Evolutionary conservation across 2,329 filamentous ascomycete species (phyloP).

Genomic region (Fusarium scirpi): DNA sequence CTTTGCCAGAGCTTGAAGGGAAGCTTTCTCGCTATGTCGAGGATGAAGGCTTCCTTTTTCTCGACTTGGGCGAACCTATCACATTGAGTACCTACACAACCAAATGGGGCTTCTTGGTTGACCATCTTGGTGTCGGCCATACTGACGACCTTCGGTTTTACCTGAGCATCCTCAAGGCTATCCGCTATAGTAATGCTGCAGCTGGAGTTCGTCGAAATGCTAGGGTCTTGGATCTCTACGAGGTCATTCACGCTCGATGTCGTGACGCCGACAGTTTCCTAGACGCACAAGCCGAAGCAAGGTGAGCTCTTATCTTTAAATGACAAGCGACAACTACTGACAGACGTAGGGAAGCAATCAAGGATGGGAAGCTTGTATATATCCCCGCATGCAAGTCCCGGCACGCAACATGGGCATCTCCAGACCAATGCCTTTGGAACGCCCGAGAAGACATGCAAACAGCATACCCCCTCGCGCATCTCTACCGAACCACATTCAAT

Average conservation of each 20-base stretch:
- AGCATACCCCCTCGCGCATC: conserved; percentile 22
- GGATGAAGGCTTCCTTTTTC: conserved; percentile 25
- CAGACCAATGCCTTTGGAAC: conserved; percentile 31
- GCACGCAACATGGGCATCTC: conserved; percentile 18
- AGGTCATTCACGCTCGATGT: conserved; percentile 31
- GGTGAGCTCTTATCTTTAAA: not conserved
- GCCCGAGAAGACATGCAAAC: conserved; percentile 36
- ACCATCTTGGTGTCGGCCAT: conserved; percentile 28
- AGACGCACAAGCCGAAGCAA: conserved; percentile 8
- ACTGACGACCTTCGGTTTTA: conserved; percentile 39
- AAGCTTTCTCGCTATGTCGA: conserved; percentile 36
- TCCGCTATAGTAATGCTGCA: conserved; percentile 9
- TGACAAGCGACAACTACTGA: not conserved
- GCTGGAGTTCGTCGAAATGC: conserved; percentile 9
- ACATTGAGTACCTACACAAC: conserved; percentile 13
- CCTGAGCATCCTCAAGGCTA: conserved; percentile 20
- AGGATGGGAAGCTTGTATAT: conserved; percentile 20
- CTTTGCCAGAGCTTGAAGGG: conserved; percentile 31
- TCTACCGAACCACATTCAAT: conserved; percentile 24
- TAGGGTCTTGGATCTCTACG: conserved; percentile 36
- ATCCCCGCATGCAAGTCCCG: conserved; percentile 5
- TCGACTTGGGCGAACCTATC: conserved; percentile 30
- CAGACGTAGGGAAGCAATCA: conserved; percentile 6
- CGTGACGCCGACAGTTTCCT: conserved; percentile 25
- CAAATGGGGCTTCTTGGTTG: conserved; percentile 40